Base-by-base conservation (phyloP, 148 eudicot species). In the Euryodendron excelsum region DNA sequence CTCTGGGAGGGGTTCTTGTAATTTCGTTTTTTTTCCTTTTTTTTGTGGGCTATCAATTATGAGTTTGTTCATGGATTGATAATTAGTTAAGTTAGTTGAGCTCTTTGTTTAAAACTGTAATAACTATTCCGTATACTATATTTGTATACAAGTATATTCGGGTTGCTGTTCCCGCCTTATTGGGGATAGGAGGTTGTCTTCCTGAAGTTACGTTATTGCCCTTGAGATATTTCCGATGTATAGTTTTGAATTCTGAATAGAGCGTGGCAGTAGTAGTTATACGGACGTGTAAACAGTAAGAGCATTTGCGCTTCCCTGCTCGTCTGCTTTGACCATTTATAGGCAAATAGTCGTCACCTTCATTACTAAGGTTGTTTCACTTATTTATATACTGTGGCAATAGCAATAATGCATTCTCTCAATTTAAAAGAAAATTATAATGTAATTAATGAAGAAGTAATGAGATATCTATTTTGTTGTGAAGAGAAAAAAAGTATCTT, bases 71-170 rank as follows among this genome's bases (percentile, higher is more conserved):
- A 25, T 62, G 44, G 47, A 33, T n/a, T n/a, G 34, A 55, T 20
- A 2, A 41, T 75, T 75, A 60, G 69, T 75, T 62, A 63, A 62
- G 59, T 48, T 76, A 76, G 71, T 48, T 60, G 31, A 64, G 27
- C n/a, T n/a, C n/a, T 45, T 63, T 36, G 8, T 48, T 72, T 10
- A 20, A 75, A 63, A 63, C 60, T 44, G 78, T 62, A 75, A 75
- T 75, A 44, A 75, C 44, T 44, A 48, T 75, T 41, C 30, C 41
- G n/a, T 21, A 53, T 23, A 69, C 39, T 33, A 67, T 67, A 36
- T 67, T 36, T 39, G 48, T 67, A 37, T 67, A 34, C 69, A 65
- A 27, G 33, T 59, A 59, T 27, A 9, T 31, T 63, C 30, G n/a
- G n/a, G n/a, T n/a, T n/a, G n/a, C n/a, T n/a, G n/a, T n/a, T n/a